Percentiles rank a stretch among this genome's conserved stretches.
These are phyloP conservation scores for Sporothrix humicola DNA, from an alignment of 2,329 filamentous ascomycete species.

Conservation along the genomic window DNA sequence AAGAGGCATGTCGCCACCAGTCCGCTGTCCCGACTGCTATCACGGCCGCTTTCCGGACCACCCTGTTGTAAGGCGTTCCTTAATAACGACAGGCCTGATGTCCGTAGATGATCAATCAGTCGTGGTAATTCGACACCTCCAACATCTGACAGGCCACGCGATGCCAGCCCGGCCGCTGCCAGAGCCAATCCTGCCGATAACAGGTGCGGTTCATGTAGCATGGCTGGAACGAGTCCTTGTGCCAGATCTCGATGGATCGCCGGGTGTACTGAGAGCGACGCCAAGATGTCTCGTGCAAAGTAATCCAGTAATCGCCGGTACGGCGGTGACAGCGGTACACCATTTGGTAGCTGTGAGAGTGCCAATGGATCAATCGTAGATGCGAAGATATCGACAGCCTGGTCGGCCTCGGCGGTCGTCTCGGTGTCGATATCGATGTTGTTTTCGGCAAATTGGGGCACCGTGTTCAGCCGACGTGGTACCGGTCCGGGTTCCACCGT, in stretches of 20 bases:
- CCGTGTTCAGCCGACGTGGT: too few species aligned
- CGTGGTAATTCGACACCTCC: conserved; percentile 28
- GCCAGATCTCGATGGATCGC: conserved; percentile 35
- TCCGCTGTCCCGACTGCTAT: conserved; percentile 14
- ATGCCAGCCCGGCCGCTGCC: conserved; percentile 28
- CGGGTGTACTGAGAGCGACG: conserved; percentile 31
- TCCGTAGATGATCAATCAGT: conserved; percentile 33
- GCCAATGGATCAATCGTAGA: not conserved
- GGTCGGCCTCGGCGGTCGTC: not conserved
- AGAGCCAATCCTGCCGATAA: conserved; percentile 33
- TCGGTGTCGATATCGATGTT: too few species aligned
- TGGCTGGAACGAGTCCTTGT: conserved; percentile 29
- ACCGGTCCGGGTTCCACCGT: not conserved
- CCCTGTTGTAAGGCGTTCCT: conserved; percentile 27
- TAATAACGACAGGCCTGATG: conserved; percentile 31
- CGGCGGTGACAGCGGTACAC: conserved; percentile 29
- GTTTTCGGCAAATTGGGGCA: not conserved
- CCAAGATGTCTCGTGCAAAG: conserved; percentile 33
- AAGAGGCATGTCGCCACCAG: conserved; percentile 33
- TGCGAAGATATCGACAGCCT: not conserved
- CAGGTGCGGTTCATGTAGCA: conserved; percentile 32
- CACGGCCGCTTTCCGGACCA: not conserved
- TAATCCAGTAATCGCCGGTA: conserved; percentile 35
- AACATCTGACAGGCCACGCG: conserved; percentile 32
- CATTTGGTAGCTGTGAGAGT: conserved; percentile 30